Evolutionary conservation across 257 asterid species (phyloP).

Genomic region (Solanum lignicaule): DNA sequence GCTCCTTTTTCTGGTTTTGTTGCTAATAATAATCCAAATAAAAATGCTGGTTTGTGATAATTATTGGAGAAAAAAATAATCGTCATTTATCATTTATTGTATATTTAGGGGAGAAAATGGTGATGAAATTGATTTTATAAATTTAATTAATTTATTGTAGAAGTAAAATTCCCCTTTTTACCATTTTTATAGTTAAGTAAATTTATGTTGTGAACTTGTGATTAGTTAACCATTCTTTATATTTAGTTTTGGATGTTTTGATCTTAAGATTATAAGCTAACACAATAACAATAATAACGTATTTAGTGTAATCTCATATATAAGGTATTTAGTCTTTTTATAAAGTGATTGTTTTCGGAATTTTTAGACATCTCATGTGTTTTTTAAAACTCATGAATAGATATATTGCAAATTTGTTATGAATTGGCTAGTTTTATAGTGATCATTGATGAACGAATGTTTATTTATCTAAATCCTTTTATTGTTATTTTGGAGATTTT

Average conservation of each 20-base stretch:
- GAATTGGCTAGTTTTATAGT: background rate
- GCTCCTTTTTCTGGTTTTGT: background rate
- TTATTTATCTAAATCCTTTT: background rate
- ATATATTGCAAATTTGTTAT: too few species aligned
- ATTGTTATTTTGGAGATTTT: background rate
- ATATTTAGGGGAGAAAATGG: background rate
- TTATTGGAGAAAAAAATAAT: background rate
- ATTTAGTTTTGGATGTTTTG: background rate
- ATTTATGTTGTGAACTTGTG: background rate
- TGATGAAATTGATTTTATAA: background rate
- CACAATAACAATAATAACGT: too few species aligned
- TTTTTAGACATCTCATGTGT: background rate
- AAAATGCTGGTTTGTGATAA: conserved; percentile 14
- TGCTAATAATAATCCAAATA: conserved; percentile 12
- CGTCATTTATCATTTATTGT: background rate
- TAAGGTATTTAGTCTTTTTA: too few species aligned
- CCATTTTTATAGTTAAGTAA: background rate
- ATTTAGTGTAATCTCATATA: background rate
- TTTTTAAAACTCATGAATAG: too few species aligned
- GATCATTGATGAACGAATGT: background rate
- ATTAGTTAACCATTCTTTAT: background rate
- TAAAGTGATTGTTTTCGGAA: background rate
- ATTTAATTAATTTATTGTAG: background rate
- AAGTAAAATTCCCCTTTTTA: background rate
- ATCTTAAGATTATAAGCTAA: background rate